Evolutionary conservation across 331 rosid species (phyloP), one percentile per base, ranked within the genome.

Genomic region (Dryas integrifolia): DNA sequence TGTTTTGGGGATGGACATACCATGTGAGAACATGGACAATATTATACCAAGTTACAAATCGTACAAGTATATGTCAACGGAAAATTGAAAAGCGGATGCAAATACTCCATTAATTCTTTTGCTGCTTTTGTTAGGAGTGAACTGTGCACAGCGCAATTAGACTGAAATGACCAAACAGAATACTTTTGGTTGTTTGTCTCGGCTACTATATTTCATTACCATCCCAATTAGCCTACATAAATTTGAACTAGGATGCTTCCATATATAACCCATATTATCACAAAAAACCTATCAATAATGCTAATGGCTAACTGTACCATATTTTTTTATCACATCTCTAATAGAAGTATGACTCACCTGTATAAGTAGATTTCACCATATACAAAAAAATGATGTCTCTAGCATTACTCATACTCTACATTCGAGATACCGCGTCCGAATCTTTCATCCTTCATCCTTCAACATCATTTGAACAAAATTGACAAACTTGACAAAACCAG

Each of bases 21-120:
- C 69, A 65, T 18, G 53, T 69, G 73, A 1, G 40, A 4, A 9
- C 63, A 41, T 69, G 62, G 45, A 53, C 63, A 69, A 69, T 69
- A 41, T 40, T 6, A 18, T 11, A 18, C 52, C 63, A 16, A 16
- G 30, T 9, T 11, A 21, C 24, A 21, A 21, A 21, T 21, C 24
- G 24, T 21, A 2, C 40, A 11, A 39, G 52, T 7, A 16, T 3
- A 5, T 1, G 50, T 30, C 48, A 52, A 39, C 12, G 26, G 40
- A 51, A n/a, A 40, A 3, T 6, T 10, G 63, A 53, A 53, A 40
- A 62, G 41, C 51, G 16, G 7, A 39, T 53, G 58, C 45, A 10
- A 39, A 69, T 52, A 11, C 5, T 52, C 57, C 38, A 12, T 30
- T 30, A 30, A n/a, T 15, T n/a, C 70, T 65, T n/a, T 7, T 64